Conservation (phyloP, 331 rosid genomes). For the Malus hybrid region DNA sequence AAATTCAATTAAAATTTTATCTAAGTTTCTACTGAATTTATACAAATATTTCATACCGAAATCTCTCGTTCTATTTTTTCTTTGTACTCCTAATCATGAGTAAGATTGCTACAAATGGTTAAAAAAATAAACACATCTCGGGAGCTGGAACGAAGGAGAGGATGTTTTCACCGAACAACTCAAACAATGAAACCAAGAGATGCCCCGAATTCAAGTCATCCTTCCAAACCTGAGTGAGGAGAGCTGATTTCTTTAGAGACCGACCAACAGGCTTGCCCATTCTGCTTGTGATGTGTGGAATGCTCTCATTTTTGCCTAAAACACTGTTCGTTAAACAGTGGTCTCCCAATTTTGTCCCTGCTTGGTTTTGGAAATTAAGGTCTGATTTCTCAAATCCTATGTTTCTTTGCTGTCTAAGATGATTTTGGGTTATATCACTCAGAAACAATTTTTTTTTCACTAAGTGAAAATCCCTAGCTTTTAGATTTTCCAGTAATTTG, state of each 20-base stretch:
- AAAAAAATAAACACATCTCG: constrained; percentile 34
- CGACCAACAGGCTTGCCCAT: constrained; percentile 13
- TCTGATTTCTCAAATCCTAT: no score
- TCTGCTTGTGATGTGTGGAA: constrained; percentile 2
- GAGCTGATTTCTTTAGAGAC: constrained; percentile 31
- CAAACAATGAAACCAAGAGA: constrained; percentile 36
- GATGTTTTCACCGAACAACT: constrained; percentile 62
- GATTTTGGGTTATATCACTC: no score
- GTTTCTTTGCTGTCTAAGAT: no score
- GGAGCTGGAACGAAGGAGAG: constrained; percentile 37
- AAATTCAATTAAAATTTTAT: background rate
- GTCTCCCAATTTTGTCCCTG: no score
- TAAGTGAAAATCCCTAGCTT: no score
- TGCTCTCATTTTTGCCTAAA: background rate
- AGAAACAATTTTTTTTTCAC: no score
- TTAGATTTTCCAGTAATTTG: no score
- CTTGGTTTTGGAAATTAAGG: no score
- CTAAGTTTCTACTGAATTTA: background rate
- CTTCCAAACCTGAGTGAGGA: constrained; percentile 61
- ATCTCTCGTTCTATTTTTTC: constrained; percentile 1
- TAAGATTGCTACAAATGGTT: background rate
- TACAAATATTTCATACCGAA: background rate
- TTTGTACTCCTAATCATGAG: background rate
- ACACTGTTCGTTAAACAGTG: no score
- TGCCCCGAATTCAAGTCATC: constrained; percentile 72